Evolutionary conservation across 2,329 filamentous ascomycete species (phyloP).

Genomic region (Periconia sp.): DNA sequence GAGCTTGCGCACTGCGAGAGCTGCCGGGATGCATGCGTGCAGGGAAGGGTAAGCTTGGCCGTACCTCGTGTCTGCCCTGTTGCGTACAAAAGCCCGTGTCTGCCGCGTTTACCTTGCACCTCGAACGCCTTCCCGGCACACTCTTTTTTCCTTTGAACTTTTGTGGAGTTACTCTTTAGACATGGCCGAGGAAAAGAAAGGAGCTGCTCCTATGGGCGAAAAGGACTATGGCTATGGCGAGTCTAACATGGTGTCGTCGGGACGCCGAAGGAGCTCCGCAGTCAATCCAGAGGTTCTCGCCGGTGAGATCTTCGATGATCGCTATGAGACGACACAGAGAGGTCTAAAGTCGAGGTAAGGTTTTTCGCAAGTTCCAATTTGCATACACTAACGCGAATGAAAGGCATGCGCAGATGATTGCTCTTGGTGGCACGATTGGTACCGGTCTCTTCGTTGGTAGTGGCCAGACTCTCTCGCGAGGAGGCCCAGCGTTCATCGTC

Average conservation of each 20-base stretch:
- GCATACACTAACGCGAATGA: slow-evolving; percentile 48
- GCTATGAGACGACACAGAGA: slow-evolving; percentile 46
- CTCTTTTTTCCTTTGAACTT: slow-evolving; percentile 1
- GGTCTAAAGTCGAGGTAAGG: slow-evolving; percentile 46
- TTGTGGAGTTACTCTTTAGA: not conserved
- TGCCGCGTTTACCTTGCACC: no score
- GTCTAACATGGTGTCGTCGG: slow-evolving; percentile 12
- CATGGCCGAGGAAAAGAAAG: slow-evolving; percentile 25
- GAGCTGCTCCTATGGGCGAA: slow-evolving; percentile 7
- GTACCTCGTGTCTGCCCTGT: slow-evolving; percentile 5
- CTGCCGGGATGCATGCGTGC: no score
- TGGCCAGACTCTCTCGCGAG: slow-evolving; percentile 55
- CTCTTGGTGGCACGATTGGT: slow-evolving; percentile 65
- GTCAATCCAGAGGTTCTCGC: slow-evolving; percentile 31
- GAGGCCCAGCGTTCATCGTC: slow-evolving; percentile 34
- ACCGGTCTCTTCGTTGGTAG: slow-evolving; percentile 67
- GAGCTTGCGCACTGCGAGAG: no score
- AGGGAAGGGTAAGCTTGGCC: slow-evolving; percentile 7
- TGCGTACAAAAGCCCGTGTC: slow-evolving; percentile 4
- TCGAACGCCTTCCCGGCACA: no score
- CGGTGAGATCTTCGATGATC: slow-evolving; percentile 39
- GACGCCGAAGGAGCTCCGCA: slow-evolving; percentile 27
- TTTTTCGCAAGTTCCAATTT: slow-evolving; percentile 16
- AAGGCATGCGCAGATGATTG: slow-evolving; percentile 64
- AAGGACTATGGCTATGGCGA: slow-evolving; percentile 17